Percentiles rank a stretch among this genome's conserved stretches.
phyloP scores from a whole-genome alignment of 192 early-diverging fungal species.

The Backusella mclennaniae region DNA sequence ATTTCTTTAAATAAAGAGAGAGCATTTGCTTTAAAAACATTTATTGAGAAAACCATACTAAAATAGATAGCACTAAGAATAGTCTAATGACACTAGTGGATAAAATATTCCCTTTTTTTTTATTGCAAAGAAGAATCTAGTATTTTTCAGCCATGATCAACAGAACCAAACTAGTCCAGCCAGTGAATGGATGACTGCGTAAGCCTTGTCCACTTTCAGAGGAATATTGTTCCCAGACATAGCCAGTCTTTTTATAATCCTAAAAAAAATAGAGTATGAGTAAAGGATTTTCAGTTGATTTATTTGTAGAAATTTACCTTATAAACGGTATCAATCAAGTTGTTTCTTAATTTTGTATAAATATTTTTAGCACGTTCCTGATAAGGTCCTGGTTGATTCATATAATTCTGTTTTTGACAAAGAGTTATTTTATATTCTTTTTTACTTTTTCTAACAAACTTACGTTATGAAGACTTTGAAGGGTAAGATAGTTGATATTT shows the following conservation, averaged over 20 bases:
- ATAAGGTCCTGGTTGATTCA: constrained; percentile 58
- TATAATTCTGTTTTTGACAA: constrained; percentile 47
- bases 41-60: background rate
- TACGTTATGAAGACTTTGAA: constrained; percentile 70
- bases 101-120: background rate
- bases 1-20: background rate
- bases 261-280: constrained; percentile 17
- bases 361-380: constrained; percentile 66
- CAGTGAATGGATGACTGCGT: constrained; percentile 93
- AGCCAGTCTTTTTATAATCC: constrained; percentile 76
- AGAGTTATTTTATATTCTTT: background rate
- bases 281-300: background rate
- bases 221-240: constrained; percentile 93
- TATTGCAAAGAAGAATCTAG: constrained; percentile 8
- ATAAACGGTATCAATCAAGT: constrained; percentile 74
- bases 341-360: constrained; percentile 71
- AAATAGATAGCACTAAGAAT: background rate
- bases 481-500: constrained; percentile 84
- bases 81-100: background rate
- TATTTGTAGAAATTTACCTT: constrained; percentile 40
- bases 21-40: background rate
- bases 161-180: constrained; percentile 85
- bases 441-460: background rate
- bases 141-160: constrained; percentile 87
- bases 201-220: constrained; percentile 68